Evolutionary conservation across 2,329 filamentous ascomycete genomes (phyloP), one percentile per base, ranked within the genome.

Genomic region (Periconia sp.): DNA sequence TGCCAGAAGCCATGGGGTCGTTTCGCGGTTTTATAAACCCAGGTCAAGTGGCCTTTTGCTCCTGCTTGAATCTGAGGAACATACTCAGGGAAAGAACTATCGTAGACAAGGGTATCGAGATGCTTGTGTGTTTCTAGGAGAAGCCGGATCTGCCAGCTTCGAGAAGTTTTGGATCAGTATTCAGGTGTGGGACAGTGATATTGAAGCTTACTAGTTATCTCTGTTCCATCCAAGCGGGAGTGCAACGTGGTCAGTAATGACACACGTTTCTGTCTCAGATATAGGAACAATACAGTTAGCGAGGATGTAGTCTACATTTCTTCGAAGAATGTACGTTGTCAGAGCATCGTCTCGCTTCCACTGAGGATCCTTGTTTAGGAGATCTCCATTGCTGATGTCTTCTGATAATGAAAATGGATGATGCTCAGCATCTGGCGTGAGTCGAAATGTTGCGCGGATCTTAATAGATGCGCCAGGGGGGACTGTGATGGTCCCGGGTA

Each of bases 181-280:
- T n/a, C 24, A 26, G 24, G n/a, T 26, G 24, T n/a, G 28, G 15
- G 37, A 36, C 13, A 45, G 35, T n/a, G n/a, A n/a, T n/a, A n/a
- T n/a, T n/a, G n/a, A n/a, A n/a, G n/a, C n/a, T n/a, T n/a, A n/a
- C n/a, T 50, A 46, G 35, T 47, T 51, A 34, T 51, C 43, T 8
- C 48, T 31, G 13, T 51, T 47, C 48, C 48, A 47, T 3, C 48
- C 48, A 9, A 50, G 37, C 4, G 48, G 48, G 3, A 51, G 40
- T 12, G 43, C 48, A 34, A 51, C 48, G 30, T 47, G 48, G 19
- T 51, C 43, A n/a, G 48, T 44, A 10, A 51, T 41, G 25, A 51
- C 30, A 4, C 39, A 40, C 12, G 34, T 23, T 2, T 12, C 17
- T 3, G 23, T 15, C 7, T 16, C 26, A 5, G 40, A 35, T 8